phyloP scores from a whole-genome alignment of 2,329 filamentous ascomycete species.

The Colletotrichum gloeosporioides region DNA sequence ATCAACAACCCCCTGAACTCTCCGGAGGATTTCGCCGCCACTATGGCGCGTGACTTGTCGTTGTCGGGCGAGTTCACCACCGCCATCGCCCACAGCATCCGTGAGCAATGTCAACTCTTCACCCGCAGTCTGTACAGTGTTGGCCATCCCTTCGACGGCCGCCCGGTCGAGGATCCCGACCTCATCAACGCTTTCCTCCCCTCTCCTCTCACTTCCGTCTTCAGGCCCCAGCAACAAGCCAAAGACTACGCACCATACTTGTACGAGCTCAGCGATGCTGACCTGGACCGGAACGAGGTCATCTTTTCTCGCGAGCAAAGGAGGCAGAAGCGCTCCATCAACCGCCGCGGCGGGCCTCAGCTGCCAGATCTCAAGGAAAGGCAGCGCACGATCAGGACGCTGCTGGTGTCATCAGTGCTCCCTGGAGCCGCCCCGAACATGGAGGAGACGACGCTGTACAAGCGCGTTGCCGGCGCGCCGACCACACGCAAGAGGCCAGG shows the following conservation, averaged over 20 bases:
- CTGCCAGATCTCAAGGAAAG: constrained; percentile 96
- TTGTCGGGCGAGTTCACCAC: constrained; percentile 96
- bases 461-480: constrained; percentile 68
- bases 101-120: constrained; percentile 94
- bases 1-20: constrained; percentile 95
- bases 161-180: constrained; percentile 91
- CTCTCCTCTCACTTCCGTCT: constrained; percentile 81
- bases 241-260: constrained; percentile 95
- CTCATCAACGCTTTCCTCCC: constrained; percentile 84
- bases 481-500: constrained; percentile 62
- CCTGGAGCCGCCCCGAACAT: constrained; percentile 82
- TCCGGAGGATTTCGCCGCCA: constrained; percentile 89
- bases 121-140: constrained; percentile 92
- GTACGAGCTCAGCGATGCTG: constrained; percentile 90
- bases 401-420: constrained; percentile 90
- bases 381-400: constrained; percentile 88
- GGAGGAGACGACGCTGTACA: constrained; percentile 88
- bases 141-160: constrained; percentile 92
- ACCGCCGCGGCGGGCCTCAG: constrained; percentile 88
- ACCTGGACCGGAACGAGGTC: constrained; percentile 88
- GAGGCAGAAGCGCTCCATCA: constrained; percentile 93
- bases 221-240: constrained; percentile 88
- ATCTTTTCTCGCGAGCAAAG: constrained; percentile 94
- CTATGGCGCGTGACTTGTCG: constrained; percentile 89
- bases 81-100: constrained; percentile 96